Conservation (phyloP, 2,329 filamentous ascomycete genomes). For the Pyrenophora graminea region DNA sequence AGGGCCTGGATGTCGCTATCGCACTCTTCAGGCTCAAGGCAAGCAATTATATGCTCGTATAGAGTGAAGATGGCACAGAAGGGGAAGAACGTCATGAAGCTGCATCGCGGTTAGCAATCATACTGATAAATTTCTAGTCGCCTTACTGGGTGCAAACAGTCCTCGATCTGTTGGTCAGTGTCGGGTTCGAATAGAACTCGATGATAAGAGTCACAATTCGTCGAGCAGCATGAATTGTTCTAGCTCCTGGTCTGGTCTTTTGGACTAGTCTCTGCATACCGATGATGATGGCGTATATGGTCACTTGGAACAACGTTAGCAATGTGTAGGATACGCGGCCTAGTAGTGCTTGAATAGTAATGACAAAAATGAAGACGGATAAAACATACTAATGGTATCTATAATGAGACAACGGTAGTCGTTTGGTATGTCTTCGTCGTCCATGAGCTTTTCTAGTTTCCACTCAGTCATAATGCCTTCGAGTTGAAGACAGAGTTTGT, state of each 20-base stretch:
- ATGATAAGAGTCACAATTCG: conserved; percentile 29
- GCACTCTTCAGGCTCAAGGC: conserved; percentile 26
- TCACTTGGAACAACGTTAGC: conserved; percentile 17
- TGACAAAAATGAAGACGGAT: no score
- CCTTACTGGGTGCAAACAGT: conserved; percentile 28
- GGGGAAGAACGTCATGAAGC: conserved; percentile 37
- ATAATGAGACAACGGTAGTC: conserved; percentile 23
- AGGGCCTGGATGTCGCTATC: conserved; percentile 30
- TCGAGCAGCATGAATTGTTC: conserved; percentile 29
- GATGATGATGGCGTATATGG: conserved; percentile 30
- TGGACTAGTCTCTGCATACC: conserved; percentile 25
- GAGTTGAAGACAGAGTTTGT: conserved; percentile 23
- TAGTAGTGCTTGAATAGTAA: background rate
- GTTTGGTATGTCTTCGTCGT: conserved; percentile 2
- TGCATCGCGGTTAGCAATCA: conserved; percentile 3
- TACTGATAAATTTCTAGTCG: no score
- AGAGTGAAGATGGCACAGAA: conserved; percentile 38
- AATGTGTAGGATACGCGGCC: no score
- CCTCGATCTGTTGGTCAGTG: conserved; percentile 2
- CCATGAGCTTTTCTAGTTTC: conserved; percentile 13
- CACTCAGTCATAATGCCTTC: conserved; percentile 22
- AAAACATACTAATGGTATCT: conserved; percentile 25
- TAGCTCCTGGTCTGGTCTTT: conserved; percentile 11
- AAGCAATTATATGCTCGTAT: conserved; percentile 35
- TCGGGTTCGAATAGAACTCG: conserved; percentile 16